phyloP scores from a whole-genome alignment of 768 basidiomycete species.

The Lactifluus piperatus region DNA sequence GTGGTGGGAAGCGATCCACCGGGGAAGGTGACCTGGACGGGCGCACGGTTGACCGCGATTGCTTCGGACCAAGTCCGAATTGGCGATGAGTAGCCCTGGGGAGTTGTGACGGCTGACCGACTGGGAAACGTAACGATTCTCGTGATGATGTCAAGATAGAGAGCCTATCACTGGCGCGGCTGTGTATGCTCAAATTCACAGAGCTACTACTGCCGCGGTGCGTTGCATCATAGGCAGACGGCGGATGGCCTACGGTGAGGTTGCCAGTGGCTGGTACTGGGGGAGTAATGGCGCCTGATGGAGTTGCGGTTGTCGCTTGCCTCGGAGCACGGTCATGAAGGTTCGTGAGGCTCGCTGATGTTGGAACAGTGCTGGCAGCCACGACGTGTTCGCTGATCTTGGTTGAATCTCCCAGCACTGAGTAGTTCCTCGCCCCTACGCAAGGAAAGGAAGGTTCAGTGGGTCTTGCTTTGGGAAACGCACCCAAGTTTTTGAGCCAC shows the following conservation, averaged over 20 bases:
- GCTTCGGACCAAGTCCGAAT: slow-evolving; percentile 1
- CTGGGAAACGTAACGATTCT: not conserved
- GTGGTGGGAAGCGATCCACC: not conserved
- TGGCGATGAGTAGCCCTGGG: not conserved
- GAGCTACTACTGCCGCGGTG: not conserved
- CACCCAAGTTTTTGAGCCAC: not conserved
- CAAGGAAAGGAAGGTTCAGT: not conserved
- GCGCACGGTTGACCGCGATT: not conserved
- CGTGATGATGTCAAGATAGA: slow-evolving; percentile 1
- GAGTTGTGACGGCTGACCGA: not conserved
- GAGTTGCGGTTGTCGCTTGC: not conserved
- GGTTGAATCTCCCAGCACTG: not conserved
- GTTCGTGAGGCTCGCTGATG: slow-evolving; percentile 1
- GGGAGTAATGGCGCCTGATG: not conserved
- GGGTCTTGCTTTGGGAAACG: not conserved
- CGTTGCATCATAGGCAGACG: not conserved
- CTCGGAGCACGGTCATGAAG: not conserved
- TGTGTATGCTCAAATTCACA: slow-evolving; percentile 1
- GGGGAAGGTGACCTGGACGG: not conserved
- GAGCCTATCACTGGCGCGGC: slow-evolving; percentile 5
- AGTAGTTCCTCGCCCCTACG: not conserved
- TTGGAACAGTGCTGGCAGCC: slow-evolving; percentile 1
- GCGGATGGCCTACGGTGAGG: not conserved
- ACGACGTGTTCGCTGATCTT: too few species aligned
- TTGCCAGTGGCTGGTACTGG: not conserved